Conservation (phyloP, 495 filamentous ascomycete genomes). For the Xylaria telfairii region DNA sequence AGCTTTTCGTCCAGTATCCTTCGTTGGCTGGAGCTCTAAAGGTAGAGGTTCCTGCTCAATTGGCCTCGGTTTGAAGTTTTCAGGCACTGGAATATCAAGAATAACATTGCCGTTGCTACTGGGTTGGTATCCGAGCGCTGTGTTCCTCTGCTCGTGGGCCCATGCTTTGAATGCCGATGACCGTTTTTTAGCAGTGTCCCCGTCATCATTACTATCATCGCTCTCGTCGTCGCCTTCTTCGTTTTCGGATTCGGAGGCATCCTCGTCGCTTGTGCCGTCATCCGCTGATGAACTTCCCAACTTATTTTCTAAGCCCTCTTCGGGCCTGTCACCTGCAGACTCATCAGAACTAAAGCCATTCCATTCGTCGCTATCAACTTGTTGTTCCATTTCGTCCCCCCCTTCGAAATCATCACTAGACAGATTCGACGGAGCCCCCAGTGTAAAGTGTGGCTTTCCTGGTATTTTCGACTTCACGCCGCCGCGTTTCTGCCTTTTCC, state of each 20-base stretch:
- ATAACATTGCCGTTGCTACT: slow-evolving; percentile 35
- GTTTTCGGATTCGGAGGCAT: slow-evolving; percentile 25
- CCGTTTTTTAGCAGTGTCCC: slow-evolving; percentile 48
- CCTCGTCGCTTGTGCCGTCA: slow-evolving; percentile 23
- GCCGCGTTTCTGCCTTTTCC: slow-evolving; percentile 66
- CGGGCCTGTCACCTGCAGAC: slow-evolving; percentile 26
- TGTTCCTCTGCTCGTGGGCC: slow-evolving; percentile 85
- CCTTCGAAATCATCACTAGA: slow-evolving; percentile 55
- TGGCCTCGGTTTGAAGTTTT: slow-evolving; percentile 64
- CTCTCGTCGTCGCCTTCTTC: slow-evolving; percentile 35
- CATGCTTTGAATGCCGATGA: slow-evolving; percentile 89
- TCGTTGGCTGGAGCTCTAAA: slow-evolving; percentile 70
- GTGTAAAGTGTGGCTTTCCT: slow-evolving; percentile 36
- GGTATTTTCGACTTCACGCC: slow-evolving; percentile 55
- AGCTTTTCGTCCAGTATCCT: slow-evolving; percentile 70
- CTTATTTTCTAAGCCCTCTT: slow-evolving; percentile 31
- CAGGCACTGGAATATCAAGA: slow-evolving; percentile 51
- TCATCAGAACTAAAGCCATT: slow-evolving; percentile 44
- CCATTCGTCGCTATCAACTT: slow-evolving; percentile 46
- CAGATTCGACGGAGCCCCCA: slow-evolving; percentile 65
- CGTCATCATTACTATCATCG: slow-evolving; percentile 34
- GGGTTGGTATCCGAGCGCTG: slow-evolving; percentile 62
- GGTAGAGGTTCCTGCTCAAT: slow-evolving; percentile 78
- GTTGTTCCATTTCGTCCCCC: slow-evolving; percentile 26
- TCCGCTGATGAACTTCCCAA: slow-evolving; percentile 18